Evolutionary conservation across 306 rosid genomes (phyloP).

Genomic region (Leucaena leucocephala): DNA sequence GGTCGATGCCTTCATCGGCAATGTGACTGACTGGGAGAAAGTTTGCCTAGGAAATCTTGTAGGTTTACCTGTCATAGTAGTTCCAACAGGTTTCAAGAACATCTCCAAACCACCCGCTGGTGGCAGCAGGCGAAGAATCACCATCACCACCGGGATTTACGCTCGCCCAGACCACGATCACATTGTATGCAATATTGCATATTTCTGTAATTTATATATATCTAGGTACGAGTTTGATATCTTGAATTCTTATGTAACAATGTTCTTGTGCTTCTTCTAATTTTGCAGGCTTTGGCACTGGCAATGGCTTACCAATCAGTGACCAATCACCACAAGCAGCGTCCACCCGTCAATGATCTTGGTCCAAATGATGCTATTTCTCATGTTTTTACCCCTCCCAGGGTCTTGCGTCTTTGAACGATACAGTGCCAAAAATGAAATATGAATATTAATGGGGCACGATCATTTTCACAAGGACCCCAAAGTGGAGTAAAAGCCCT

Average conservation of each 20-base stretch:
- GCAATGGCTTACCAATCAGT: constrained; percentile 76
- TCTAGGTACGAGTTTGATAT: not conserved
- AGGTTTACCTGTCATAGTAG: constrained; percentile 66
- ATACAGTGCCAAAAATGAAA: not conserved
- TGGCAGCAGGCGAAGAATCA: constrained; percentile 47
- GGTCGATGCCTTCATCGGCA: constrained; percentile 71
- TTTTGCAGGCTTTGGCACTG: constrained; percentile 56
- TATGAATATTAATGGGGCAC: not conserved
- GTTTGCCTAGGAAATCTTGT: constrained; percentile 81
- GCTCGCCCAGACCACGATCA: constrained; percentile 65
- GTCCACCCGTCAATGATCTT: constrained; percentile 63
- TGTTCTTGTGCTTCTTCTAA: not conserved
- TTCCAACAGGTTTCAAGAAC: constrained; percentile 62
- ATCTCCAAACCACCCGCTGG: constrained; percentile 51
- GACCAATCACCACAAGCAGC: constrained; percentile 69
- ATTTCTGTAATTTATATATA: not conserved
- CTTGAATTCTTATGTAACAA: not conserved
- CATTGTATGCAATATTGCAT: constrained; percentile 42
- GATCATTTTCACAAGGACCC: not conserved
- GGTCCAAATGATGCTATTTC: constrained; percentile 54
- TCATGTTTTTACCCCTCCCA: constrained; percentile 17
- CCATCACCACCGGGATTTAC: constrained; percentile 62
- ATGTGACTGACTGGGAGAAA: constrained; percentile 83
- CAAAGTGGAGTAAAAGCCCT: not conserved
- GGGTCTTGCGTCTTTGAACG: constrained; percentile 36